Conservation (phyloP, 1,139 yeast genomes). For the Geotrichum candidum region DNA sequence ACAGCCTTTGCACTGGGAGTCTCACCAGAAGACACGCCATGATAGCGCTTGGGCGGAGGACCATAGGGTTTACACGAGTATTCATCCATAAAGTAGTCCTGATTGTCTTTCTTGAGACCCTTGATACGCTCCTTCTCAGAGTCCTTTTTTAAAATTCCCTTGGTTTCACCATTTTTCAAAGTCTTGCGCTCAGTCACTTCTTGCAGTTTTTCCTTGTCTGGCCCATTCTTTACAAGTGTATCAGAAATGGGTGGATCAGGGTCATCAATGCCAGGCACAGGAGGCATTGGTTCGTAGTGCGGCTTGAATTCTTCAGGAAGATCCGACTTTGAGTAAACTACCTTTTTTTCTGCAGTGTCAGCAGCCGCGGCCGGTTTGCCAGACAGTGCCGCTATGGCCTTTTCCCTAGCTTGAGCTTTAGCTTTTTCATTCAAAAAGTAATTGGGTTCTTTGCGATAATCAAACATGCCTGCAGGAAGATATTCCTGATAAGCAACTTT, state of each 20-base stretch:
- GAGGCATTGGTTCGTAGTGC: slow-evolving; percentile 6
- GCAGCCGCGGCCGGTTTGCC: background rate
- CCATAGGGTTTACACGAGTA: slow-evolving; percentile 32
- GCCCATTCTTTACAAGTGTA: background rate
- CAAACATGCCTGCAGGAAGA: slow-evolving; percentile 6
- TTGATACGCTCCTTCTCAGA: background rate
- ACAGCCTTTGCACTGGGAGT: background rate
- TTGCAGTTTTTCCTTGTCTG: background rate
- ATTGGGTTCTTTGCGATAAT: background rate
- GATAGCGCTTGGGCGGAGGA: slow-evolving; percentile 29
- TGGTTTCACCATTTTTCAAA: background rate
- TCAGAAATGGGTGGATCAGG: slow-evolving; percentile 2
- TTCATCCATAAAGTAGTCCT: slow-evolving; percentile 23
- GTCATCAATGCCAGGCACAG: slow-evolving; percentile 10
- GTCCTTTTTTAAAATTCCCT: background rate
- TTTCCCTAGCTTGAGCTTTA: background rate
- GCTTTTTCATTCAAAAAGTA: background rate
- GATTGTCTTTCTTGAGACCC: slow-evolving; percentile 3
- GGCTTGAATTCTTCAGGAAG: slow-evolving; percentile 3
- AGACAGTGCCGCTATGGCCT: background rate
- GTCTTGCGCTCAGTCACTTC: background rate
- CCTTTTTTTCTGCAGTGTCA: background rate
- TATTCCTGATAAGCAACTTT: background rate
- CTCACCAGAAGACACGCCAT: slow-evolving; percentile 21
- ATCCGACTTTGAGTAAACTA: background rate